phyloP scores from a whole-genome alignment of 2,329 filamentous ascomycete species.

The Sclerotinia glacialis region DNA sequence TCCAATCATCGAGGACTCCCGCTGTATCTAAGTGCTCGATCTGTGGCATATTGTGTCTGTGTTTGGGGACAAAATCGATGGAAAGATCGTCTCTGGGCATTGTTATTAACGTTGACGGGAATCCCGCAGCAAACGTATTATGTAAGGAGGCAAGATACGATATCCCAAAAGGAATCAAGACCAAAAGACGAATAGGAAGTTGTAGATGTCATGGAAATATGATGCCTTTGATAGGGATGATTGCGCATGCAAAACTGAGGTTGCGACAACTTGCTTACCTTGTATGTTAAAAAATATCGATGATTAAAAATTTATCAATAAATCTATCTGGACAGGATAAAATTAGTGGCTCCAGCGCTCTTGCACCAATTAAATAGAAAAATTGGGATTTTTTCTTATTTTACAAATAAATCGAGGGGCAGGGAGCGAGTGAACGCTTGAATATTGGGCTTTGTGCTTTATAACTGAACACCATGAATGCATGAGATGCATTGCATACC shows the following conservation, averaged over 20 bases:
- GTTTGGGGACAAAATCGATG: constrained; percentile 60
- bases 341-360: constrained; percentile 14
- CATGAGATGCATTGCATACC: not conserved
- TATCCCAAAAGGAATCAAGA: constrained; percentile 14
- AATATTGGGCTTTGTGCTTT: not conserved
- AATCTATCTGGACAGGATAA: not conserved
- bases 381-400: constrained; percentile 17
- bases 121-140: constrained; percentile 21
- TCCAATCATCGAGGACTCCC: constrained; percentile 75
- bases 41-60: constrained; percentile 56
- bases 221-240: constrained; percentile 9
- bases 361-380: constrained; percentile 16
- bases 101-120: constrained; percentile 51
- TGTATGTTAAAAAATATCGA: not conserved
- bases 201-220: constrained; percentile 6
- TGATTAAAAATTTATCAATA: constrained; percentile 11
- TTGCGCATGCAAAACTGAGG: constrained; percentile 16
- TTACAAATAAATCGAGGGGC: constrained; percentile 17
- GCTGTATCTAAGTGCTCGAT: constrained; percentile 61
- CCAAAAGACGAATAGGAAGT: constrained; percentile 8
- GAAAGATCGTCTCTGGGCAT: constrained; percentile 73
- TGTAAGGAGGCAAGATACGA: constrained; percentile 1
- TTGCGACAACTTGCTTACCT: constrained; percentile 17
- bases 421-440: constrained; percentile 12
- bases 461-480: not conserved